phyloP scores from a whole-genome alignment of 2,329 filamentous ascomycete species.

The Penicillium olsonii region DNA sequence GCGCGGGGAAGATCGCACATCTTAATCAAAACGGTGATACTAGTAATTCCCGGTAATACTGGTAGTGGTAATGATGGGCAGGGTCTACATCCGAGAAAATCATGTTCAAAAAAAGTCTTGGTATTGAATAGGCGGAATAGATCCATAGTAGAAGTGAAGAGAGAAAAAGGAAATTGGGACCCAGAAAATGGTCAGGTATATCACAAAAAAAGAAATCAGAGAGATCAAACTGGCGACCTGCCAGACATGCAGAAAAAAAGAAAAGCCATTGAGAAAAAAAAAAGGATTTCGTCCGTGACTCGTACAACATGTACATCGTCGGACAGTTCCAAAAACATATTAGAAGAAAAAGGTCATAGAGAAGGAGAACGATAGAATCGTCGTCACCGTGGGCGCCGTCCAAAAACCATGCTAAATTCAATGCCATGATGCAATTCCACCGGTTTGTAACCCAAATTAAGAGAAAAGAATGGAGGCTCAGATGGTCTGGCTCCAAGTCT shows the following conservation, averaged over 20 bases:
- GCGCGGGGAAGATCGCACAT: constrained; percentile 27
- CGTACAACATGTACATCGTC: constrained; percentile 11
- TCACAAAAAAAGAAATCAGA: background rate
- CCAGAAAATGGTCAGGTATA: constrained; percentile 5
- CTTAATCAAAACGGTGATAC: constrained; percentile 22
- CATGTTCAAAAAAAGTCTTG: background rate
- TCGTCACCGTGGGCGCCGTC: constrained; percentile 12
- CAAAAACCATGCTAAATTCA: constrained; percentile 9
- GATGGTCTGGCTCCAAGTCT: constrained; percentile 7
- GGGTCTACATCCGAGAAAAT: background rate
- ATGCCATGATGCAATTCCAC: constrained; percentile 2
- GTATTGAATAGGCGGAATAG: constrained; percentile 9
- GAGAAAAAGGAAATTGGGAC: constrained; percentile 2
- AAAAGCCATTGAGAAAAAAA: background rate
- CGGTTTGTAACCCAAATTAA: constrained; percentile 5
- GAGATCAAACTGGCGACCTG: constrained; percentile 8
- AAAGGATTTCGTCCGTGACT: constrained; percentile 11
- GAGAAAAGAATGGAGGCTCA: constrained; percentile 2
- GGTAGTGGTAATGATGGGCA: background rate
- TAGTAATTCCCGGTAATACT: constrained; percentile 8
- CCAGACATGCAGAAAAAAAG: constrained; percentile 7
- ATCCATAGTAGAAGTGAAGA: background rate
- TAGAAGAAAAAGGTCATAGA: constrained; percentile 3
- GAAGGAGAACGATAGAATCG: constrained; percentile 1
- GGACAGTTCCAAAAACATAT: constrained; percentile 4